Conservation (phyloP, 1,139 yeast species). For the Suhomyces wounanorum region DNA sequence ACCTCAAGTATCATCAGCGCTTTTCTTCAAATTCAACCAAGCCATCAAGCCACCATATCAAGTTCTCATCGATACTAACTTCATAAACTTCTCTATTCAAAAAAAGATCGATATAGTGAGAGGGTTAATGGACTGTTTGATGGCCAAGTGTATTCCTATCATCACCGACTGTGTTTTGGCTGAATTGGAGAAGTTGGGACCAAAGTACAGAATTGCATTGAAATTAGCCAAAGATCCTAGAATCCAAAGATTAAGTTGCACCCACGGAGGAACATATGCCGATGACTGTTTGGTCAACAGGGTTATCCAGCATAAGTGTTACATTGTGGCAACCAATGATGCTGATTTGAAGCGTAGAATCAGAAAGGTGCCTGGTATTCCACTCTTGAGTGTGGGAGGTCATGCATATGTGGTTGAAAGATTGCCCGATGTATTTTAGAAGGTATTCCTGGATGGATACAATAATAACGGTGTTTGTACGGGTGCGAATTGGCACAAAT, state of each 20-base stretch:
- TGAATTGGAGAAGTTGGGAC: conserved; percentile 93
- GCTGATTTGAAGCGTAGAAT: conserved; percentile 94
- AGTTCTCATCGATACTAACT: conserved; percentile 92
- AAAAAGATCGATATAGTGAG: conserved; percentile 89
- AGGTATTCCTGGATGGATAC: conserved; percentile 12
- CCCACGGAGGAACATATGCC: conserved; percentile 96
- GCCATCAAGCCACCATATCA: conserved; percentile 97
- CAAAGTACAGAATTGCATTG: conserved; percentile 89
- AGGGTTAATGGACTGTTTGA: conserved; percentile 94
- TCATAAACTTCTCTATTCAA: conserved; percentile 92
- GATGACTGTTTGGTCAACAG: conserved; percentile 95
- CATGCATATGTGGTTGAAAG: conserved; percentile 91
- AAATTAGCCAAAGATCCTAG: conserved; percentile 93
- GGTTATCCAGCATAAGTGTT: conserved; percentile 94
- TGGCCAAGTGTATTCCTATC: conserved; percentile 93
- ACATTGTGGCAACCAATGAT: conserved; percentile 96
- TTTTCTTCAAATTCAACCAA: conserved; percentile 91
- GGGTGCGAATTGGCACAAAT: conserved; percentile 3
- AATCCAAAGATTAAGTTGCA: conserved; percentile 80
- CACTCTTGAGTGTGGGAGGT: conserved; percentile 93
- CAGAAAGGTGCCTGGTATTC: conserved; percentile 96
- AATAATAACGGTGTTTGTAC: conserved; percentile 3
- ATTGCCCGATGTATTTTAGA: conserved; percentile 86
- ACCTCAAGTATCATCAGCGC: conserved; percentile 94
- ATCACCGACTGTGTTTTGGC: conserved; percentile 98